Evolutionary conservation across 140 eudicot genomes (phyloP).

Genomic region (Oenanthe javanica): DNA sequence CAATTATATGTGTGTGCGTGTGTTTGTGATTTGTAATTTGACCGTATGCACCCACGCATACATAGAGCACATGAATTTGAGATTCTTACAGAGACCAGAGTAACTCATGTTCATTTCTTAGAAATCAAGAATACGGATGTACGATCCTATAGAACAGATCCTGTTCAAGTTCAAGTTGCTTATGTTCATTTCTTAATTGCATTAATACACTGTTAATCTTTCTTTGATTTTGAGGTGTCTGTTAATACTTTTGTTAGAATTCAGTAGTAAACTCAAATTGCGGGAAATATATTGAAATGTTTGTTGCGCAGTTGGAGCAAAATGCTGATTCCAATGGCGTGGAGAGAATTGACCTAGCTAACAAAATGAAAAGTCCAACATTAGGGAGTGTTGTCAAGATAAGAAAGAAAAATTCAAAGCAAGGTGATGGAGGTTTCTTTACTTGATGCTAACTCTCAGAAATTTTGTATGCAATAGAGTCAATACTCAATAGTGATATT

Average conservation of each 20-base stretch:
- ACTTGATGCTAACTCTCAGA: neutral
- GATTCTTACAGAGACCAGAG: neutral
- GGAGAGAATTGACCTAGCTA: conserved; percentile 14
- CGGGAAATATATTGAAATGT: neutral
- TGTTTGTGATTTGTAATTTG: neutral
- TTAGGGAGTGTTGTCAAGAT: conserved; percentile 21
- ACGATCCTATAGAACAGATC: too few species aligned
- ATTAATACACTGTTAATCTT: neutral
- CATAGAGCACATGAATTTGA: neutral
- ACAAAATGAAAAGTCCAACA: conserved; percentile 21
- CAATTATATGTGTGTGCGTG: neutral
- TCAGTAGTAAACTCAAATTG: neutral
- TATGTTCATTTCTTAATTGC: too few species aligned
- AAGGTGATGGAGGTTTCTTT: conserved; percentile 28
- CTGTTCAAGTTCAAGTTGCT: too few species aligned
- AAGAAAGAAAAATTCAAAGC: conserved; percentile 30
- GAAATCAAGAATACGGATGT: too few species aligned
- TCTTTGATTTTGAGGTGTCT: neutral
- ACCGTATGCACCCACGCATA: neutral
- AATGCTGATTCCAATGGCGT: conserved; percentile 13
- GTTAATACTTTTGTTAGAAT: neutral
- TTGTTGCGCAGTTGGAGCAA: conserved; percentile 38
- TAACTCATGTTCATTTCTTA: too few species aligned
- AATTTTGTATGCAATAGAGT: neutral
- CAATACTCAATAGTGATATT: too few species aligned